Evolutionary conservation across 192 early-diverging fungal species (phyloP).

Genomic region (Coemansia sp.): DNA sequence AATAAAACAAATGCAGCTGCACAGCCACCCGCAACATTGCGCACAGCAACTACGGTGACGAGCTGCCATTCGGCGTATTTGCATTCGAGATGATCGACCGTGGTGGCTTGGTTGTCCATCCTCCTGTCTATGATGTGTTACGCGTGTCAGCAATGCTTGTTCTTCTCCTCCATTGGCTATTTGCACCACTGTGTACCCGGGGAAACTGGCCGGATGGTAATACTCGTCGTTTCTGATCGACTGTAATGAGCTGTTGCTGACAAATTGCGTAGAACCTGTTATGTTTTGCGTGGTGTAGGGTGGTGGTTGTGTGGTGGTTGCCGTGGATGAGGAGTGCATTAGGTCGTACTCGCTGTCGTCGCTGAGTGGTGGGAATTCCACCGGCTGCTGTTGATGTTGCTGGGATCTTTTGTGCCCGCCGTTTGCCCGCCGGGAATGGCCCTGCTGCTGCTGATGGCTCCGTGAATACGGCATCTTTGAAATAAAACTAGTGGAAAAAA

Average conservation of each 20-base stretch:
- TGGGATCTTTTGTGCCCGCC: background rate
- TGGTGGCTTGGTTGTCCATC: background rate
- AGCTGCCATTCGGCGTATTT: background rate
- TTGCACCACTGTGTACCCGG: conserved; percentile 42
- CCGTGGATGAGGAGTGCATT: background rate
- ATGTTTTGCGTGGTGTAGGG: no score
- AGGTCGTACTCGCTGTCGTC: background rate
- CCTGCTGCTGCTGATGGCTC: background rate
- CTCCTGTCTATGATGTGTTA: background rate
- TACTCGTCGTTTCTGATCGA: conserved; percentile 18
- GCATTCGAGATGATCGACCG: background rate
- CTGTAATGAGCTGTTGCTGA: background rate
- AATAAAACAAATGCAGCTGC: conserved; percentile 22
- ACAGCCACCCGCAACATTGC: conserved; percentile 15
- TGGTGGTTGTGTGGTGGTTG: no score
- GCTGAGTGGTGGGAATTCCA: conserved; percentile 34
- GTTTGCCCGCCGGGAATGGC: background rate
- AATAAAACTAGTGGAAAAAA: no score
- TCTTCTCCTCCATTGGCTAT: conserved; percentile 24
- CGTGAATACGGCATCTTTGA: background rate
- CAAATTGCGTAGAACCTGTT: background rate
- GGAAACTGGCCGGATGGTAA: conserved; percentile 53
- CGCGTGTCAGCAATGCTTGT: conserved; percentile 22
- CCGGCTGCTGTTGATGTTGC: background rate
- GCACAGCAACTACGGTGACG: conserved; percentile 7